Evolutionary conservation across 140 eudicot genomes (phyloP).

Genomic region (Eryngium alpinum): DNA sequence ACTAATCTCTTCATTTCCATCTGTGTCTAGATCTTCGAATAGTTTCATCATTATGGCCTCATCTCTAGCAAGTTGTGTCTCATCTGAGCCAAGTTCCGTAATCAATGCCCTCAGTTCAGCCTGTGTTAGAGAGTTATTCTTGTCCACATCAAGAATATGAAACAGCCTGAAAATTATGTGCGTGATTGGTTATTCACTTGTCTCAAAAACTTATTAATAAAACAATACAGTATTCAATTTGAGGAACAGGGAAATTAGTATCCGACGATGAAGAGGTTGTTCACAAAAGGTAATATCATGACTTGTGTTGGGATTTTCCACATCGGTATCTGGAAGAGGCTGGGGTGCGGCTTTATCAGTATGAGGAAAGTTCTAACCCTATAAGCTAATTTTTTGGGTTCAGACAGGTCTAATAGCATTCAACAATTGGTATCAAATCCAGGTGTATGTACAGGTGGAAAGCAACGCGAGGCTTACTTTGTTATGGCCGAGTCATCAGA

Average conservation of each 20-base stretch:
- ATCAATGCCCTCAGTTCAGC: slow-evolving; percentile 45
- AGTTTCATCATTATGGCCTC: slow-evolving; percentile 12
- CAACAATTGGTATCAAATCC: too few species aligned
- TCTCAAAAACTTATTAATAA: not conserved
- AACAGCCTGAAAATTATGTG: slow-evolving; percentile 36
- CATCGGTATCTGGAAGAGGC: too few species aligned
- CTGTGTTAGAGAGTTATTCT: slow-evolving; percentile 39
- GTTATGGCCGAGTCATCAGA: slow-evolving; percentile 46
- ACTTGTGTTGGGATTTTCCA: too few species aligned
- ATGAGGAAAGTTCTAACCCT: too few species aligned
- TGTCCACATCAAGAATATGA: slow-evolving; percentile 47
- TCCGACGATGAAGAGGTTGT: too few species aligned
- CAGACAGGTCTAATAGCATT: too few species aligned
- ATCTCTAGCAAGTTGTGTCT: slow-evolving; percentile 29
- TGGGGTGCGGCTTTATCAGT: too few species aligned
- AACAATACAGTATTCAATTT: too few species aligned
- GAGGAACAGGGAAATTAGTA: too few species aligned
- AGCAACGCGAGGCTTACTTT: slow-evolving; percentile 26
- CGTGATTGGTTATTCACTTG: not conserved
- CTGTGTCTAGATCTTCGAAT: slow-evolving; percentile 52
- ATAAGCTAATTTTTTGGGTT: too few species aligned
- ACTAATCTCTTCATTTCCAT: slow-evolving; percentile 41
- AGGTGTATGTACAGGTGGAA: too few species aligned
- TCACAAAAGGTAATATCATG: too few species aligned
- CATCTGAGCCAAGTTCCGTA: slow-evolving; percentile 40